A percentile compares a stretch with the other conserved stretches of the same genome.
These are phyloP conservation scores for Lachancea quebecensis DNA, from an alignment of 805 yeast genomes.

Conservation along the genomic window DNA sequence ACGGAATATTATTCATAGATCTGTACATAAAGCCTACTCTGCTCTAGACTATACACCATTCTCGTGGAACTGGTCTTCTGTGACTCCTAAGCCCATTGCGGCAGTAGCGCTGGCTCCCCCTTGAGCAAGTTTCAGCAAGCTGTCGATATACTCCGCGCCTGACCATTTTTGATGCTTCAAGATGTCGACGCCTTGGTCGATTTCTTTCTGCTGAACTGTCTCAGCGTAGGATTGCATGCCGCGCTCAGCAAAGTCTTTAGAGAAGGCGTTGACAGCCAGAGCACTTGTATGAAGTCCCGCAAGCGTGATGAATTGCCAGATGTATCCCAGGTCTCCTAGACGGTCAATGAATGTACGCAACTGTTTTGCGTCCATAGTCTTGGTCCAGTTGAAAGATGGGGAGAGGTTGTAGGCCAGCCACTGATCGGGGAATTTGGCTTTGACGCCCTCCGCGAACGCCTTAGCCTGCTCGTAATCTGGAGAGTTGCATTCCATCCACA, in stretches of 20 bases:
- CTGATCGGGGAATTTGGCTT: constrained; percentile 72
- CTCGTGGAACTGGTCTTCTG: constrained; percentile 85
- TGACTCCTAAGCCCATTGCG: constrained; percentile 98
- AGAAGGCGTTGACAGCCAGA: constrained; percentile 78
- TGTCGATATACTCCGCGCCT: constrained; percentile 95
- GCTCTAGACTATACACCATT: constrained; percentile 4
- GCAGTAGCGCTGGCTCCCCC: constrained; percentile 96
- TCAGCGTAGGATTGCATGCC: constrained; percentile 97
- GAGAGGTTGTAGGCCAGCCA: constrained; percentile 97
- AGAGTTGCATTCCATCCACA: constrained; percentile 97
- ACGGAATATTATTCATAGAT: not conserved
- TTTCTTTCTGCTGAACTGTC: constrained; percentile 78
- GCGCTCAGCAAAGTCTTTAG: constrained; percentile 65
- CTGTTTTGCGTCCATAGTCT: constrained; percentile 80
- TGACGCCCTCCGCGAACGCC: constrained; percentile 91
- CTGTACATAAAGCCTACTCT: not conserved
- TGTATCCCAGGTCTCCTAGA: constrained; percentile 82
- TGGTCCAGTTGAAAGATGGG: constrained; percentile 97
- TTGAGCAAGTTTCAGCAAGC: constrained; percentile 78
- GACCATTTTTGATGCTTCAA: constrained; percentile 99
- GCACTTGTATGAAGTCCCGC: constrained; percentile 97
- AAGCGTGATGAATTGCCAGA: constrained; percentile 96
- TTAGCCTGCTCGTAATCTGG: constrained; percentile 92
- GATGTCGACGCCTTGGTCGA: constrained; percentile 84
- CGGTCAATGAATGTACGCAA: constrained; percentile 87